phyloP scores from a whole-genome alignment of 495 filamentous ascomycete species.

The Xylaria acuta region DNA sequence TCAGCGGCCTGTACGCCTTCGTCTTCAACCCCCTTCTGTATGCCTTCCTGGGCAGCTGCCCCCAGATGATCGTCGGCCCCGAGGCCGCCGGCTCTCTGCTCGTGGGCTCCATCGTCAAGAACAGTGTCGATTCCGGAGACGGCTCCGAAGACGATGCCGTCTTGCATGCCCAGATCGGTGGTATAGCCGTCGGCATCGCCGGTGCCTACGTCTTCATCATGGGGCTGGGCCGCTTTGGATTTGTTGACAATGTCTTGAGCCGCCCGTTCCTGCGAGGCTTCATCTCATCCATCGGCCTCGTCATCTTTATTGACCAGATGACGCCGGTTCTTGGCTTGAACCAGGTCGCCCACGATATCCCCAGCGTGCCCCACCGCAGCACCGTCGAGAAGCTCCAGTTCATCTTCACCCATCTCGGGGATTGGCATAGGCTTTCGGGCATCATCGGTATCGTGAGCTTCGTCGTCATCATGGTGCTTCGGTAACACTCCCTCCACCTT shows the following conservation, averaged over 20 bases:
- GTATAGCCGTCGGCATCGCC: slow-evolving; percentile 85
- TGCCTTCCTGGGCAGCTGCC: slow-evolving; percentile 87
- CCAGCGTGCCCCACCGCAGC: slow-evolving; percentile 76
- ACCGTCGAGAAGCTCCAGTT: slow-evolving; percentile 85
- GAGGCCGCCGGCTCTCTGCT: slow-evolving; percentile 94
- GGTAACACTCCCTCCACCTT: slow-evolving; percentile 48
- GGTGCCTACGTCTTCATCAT: slow-evolving; percentile 86
- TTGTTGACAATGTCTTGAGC: slow-evolving; percentile 92
- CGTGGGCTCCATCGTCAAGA: slow-evolving; percentile 82
- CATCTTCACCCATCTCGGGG: slow-evolving; percentile 66
- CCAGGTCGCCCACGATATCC: slow-evolving; percentile 60
- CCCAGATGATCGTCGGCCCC: slow-evolving; percentile 92
- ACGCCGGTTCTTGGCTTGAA: slow-evolving; percentile 86
- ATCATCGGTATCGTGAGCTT: slow-evolving; percentile 81
- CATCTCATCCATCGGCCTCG: slow-evolving; percentile 93
- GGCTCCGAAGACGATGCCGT: slow-evolving; percentile 73
- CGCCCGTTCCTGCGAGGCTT: slow-evolving; percentile 92
- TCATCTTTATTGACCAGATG: slow-evolving; percentile 94
- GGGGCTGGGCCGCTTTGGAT: slow-evolving; percentile 85
- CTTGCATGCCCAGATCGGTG: slow-evolving; percentile 80
- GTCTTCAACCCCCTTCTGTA: slow-evolving; percentile 90
- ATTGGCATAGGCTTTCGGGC: slow-evolving; percentile 75
- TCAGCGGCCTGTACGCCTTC: slow-evolving; percentile 95
- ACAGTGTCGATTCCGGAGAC: slow-evolving; percentile 71
- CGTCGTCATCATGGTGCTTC: slow-evolving; percentile 82